phyloP scores from a whole-genome alignment of 1,139 yeast genomes.

The Casaregolazyma lundiana region DNA sequence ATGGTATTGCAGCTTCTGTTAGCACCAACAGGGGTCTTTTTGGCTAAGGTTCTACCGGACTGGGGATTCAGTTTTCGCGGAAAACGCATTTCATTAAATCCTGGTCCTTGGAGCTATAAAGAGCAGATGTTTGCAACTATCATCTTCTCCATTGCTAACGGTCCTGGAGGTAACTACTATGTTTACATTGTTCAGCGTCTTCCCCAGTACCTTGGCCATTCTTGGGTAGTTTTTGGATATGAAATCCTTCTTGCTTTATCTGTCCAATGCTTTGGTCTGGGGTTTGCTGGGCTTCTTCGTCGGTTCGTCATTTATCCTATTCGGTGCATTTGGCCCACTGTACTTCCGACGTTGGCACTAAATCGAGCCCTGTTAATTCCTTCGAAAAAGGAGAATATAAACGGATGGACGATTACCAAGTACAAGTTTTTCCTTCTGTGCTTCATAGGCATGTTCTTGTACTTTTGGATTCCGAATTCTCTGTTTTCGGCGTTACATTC shows the following conservation, averaged over 20 bases:
- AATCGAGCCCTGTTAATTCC: slow-evolving; percentile 46
- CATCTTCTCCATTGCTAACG: slow-evolving; percentile 27
- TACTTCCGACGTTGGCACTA: slow-evolving; percentile 52
- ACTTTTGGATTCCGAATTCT: slow-evolving; percentile 54
- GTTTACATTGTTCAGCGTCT: slow-evolving; percentile 27
- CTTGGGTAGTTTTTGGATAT: slow-evolving; percentile 48
- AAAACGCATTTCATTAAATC: slow-evolving; percentile 43
- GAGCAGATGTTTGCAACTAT: slow-evolving; percentile 60
- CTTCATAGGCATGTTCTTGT: slow-evolving; percentile 41
- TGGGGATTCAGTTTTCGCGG: slow-evolving; percentile 43
- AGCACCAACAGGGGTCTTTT: slow-evolving; percentile 49
- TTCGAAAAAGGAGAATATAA: slow-evolving; percentile 32
- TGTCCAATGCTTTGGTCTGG: slow-evolving; percentile 58
- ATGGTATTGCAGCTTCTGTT: slow-evolving; percentile 53
- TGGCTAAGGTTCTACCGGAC: slow-evolving; percentile 41
- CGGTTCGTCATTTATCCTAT: slow-evolving; percentile 55
- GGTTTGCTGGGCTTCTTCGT: slow-evolving; percentile 59
- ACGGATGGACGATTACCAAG: slow-evolving; percentile 50
- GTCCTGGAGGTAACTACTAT: slow-evolving; percentile 39
- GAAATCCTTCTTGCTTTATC: slow-evolving; percentile 48
- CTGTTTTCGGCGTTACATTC: slow-evolving; percentile 45
- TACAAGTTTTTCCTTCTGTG: slow-evolving; percentile 42
- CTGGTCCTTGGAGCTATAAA: slow-evolving; percentile 61
- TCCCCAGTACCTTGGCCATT: slow-evolving; percentile 37
- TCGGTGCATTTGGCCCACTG: slow-evolving; percentile 54